phyloP scores from a whole-genome alignment of 192 early-diverging fungal genomes.

The Spizellomyces sp. region DNA sequence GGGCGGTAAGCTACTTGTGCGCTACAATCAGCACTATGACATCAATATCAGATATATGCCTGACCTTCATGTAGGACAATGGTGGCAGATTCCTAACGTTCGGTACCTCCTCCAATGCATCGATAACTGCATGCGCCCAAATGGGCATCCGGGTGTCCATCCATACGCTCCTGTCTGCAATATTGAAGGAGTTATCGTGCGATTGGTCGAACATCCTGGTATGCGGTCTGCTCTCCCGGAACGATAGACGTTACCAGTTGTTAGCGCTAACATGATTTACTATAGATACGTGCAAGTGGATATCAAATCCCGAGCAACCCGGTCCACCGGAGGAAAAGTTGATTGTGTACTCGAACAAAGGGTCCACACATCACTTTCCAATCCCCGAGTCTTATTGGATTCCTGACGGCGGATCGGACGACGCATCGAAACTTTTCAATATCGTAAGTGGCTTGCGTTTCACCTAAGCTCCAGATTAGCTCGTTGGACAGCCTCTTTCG shows the following conservation, averaged over 20 bases:
- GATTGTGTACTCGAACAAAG: slow-evolving; percentile 35
- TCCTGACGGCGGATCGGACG: background rate
- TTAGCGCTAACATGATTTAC: background rate
- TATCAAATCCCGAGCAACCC: background rate
- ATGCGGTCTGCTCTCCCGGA: background rate
- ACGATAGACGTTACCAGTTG: background rate
- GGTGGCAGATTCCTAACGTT: slow-evolving; percentile 46
- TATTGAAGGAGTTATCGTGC: slow-evolving; percentile 29
- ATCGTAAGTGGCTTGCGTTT: too few species aligned
- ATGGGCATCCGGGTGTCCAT: slow-evolving; percentile 32
- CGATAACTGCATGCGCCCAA: slow-evolving; percentile 51
- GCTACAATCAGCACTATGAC: slow-evolving; percentile 4
- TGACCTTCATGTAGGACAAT: slow-evolving; percentile 23
- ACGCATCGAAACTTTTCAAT: too few species aligned
- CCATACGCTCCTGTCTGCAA: slow-evolving; percentile 27
- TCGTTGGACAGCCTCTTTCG: background rate
- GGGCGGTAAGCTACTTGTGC: slow-evolving; percentile 61
- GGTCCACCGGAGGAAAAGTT: slow-evolving; percentile 27
- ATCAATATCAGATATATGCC: background rate
- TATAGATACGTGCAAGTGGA: background rate
- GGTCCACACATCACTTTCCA: slow-evolving; percentile 54
- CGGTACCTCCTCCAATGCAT: slow-evolving; percentile 65
- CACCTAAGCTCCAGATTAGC: too few species aligned
- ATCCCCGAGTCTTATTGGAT: slow-evolving; percentile 76
- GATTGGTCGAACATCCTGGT: slow-evolving; percentile 36